A percentile compares a stretch with the other conserved stretches of the same genome.
Evolutionary conservation across 495 filamentous ascomycete genomes (phyloP).

Genomic region (Podospora appendiculata): DNA sequence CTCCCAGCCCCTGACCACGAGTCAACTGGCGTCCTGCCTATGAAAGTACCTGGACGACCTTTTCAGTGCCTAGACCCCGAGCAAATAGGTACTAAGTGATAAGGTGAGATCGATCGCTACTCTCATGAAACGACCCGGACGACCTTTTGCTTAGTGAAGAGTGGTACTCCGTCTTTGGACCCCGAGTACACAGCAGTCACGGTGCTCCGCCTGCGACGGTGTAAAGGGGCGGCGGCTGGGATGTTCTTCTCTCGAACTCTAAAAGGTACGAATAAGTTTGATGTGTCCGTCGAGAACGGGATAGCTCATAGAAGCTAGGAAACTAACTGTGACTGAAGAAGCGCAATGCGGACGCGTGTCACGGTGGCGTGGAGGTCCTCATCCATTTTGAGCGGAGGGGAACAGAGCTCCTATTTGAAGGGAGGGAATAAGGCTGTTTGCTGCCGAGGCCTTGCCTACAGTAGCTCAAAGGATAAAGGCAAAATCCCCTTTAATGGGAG

Average conservation of each 20-base stretch:
- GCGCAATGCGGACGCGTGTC: slow-evolving; percentile 23
- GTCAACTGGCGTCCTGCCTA: neutral
- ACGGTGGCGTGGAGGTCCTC: slow-evolving; percentile 21
- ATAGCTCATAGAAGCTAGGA: neutral
- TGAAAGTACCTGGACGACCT: neutral
- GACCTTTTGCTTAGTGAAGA: slow-evolving; percentile 23
- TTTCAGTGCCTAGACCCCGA: neutral
- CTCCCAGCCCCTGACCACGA: neutral
- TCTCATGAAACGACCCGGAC: slow-evolving; percentile 15
- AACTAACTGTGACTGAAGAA: slow-evolving; percentile 27
- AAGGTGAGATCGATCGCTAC: neutral
- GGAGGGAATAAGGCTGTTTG: neutral
- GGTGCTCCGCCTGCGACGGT: slow-evolving; percentile 19
- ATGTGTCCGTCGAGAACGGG: neutral
- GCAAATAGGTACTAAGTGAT: neutral
- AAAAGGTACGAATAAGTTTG: neutral
- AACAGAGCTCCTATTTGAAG: neutral
- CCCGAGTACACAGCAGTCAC: slow-evolving; percentile 14
- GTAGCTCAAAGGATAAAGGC: neutral
- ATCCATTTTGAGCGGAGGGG: slow-evolving; percentile 11
- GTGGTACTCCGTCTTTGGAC: slow-evolving; percentile 18
- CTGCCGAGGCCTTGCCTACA: neutral
- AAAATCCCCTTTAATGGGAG: no score
- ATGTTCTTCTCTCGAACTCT: slow-evolving; percentile 17
- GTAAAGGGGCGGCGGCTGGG: slow-evolving; percentile 3